Evolutionary conservation across 2,329 filamentous ascomycete genomes (phyloP), one percentile per base, ranked within the genome.

Genomic region (Cladosporium sp.): DNA sequence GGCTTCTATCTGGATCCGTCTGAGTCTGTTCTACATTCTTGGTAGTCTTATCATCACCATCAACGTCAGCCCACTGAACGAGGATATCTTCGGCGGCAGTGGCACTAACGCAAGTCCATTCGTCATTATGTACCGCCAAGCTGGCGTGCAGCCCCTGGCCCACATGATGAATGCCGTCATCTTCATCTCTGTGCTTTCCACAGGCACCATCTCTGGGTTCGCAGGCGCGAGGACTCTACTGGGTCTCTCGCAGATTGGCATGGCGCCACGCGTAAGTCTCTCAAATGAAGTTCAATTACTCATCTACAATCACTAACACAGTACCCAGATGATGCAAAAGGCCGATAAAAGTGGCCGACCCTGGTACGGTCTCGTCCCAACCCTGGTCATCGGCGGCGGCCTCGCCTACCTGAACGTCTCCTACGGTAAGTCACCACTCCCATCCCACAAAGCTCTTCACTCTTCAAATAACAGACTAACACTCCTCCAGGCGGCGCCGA

Each of bases 41-140:
- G 88, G 97, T 66, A 92, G 94, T 30, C 84, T 97, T 0, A 83
- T 97, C 2, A 92, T 97, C 0, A 90, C 90, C 0, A 93, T 90
- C 76, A 80, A 86, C 72, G 87, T 58, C 55, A 38, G 32, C 32
- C 55, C 55, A 3, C 7, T 15, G 32, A 58, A 96, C 68, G 65
- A 74, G 0, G 82, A 84, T 3, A 88, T 97, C 0, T 81, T 92
- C 1, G 78, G 76, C 55, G 68, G 66, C 18, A 80, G 77, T 28
- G 85, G 81, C 64, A 86, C 85, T 59, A 87, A 93, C 75, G 87
- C 89, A 3, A 58, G 55, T 58, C 94, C 94, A 1, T 97, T 97
- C 77, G 93, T 97, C 72, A 96, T 97, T 73, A 92, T 93, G 68
- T 96, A 32, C 38, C 64, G 67, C 44, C 59, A 71, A 15, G 68